Percentiles rank a stretch among this genome's conserved stretches.
phyloP scores from a whole-genome alignment of 495 filamentous ascomycete species.

The Jackrogersella multiformis region DNA sequence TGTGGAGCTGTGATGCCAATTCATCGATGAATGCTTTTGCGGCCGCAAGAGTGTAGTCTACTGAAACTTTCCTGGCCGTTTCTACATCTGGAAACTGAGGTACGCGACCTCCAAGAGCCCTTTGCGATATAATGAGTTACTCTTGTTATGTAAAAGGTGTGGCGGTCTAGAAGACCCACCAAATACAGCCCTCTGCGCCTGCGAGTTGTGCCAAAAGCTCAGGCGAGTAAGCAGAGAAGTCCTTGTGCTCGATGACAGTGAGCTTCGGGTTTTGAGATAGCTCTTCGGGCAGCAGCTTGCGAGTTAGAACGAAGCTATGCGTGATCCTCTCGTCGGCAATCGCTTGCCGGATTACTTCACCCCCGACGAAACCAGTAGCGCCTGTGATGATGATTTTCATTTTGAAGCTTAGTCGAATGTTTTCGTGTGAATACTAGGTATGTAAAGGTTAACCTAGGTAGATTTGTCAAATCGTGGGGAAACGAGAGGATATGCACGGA shows the following conservation, averaged over 20 bases:
- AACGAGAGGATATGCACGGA: neutral
- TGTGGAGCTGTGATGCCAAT: constrained; percentile 35
- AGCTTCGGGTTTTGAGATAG: constrained; percentile 52
- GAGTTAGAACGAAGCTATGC: constrained; percentile 59
- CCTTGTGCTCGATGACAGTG: constrained; percentile 53
- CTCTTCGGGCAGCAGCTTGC: constrained; percentile 48
- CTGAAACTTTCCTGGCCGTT: constrained; percentile 47
- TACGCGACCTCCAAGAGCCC: constrained; percentile 46
- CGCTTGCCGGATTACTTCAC: constrained; percentile 58
- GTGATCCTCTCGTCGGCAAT: constrained; percentile 56
- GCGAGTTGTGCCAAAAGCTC: constrained; percentile 51
- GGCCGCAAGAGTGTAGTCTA: constrained; percentile 57
- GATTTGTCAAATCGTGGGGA: constrained; percentile 1
- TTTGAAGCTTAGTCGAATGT: constrained; percentile 3
- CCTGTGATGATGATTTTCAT: constrained; percentile 66
- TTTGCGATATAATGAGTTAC: constrained; percentile 19
- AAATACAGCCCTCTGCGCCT: constrained; percentile 64
- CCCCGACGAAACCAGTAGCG: constrained; percentile 62
- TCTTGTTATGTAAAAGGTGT: neutral
- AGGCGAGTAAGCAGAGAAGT: constrained; percentile 57
- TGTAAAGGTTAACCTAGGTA: neutral
- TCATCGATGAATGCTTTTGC: constrained; percentile 50
- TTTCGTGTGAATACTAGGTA: no score
- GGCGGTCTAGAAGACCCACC: constrained; percentile 45
- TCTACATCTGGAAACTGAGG: constrained; percentile 44